phyloP scores from a whole-genome alignment of 768 basidiomycete species.

The Leccinellum rugosiceps region DNA sequence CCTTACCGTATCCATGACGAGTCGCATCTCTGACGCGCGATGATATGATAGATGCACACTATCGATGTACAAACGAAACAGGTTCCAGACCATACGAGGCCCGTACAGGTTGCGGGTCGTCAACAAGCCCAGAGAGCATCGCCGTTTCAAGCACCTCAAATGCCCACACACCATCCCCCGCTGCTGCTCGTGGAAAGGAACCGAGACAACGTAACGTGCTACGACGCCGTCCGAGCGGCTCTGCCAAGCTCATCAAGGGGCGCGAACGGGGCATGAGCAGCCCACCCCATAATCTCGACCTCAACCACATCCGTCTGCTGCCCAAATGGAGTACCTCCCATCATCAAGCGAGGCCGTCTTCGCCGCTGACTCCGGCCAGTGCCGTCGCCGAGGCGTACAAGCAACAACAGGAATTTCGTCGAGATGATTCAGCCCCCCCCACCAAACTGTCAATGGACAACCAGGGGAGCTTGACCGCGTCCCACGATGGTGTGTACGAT shows the following conservation, averaged over 20 bases:
- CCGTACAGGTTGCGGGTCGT: neutral
- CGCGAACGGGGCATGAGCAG: slow-evolving; percentile 14
- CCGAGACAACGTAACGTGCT: slow-evolving; percentile 30
- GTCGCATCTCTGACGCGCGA: neutral
- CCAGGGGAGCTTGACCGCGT: slow-evolving; percentile 11
- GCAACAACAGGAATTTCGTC: slow-evolving; percentile 34
- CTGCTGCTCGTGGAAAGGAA: slow-evolving; percentile 5
- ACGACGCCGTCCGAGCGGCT: slow-evolving; percentile 30
- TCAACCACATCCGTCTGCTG: neutral
- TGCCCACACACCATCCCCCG: neutral
- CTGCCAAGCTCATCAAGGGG: slow-evolving; percentile 18
- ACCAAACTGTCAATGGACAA: slow-evolving; percentile 28
- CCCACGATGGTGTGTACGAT: slow-evolving; percentile 6
- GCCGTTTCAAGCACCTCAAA: slow-evolving; percentile 4
- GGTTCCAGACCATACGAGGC: slow-evolving; percentile 3
- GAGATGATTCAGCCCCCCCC: slow-evolving; percentile 6
- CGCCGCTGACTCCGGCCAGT: slow-evolving; percentile 42
- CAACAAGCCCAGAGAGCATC: slow-evolving; percentile 14
- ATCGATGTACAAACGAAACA: slow-evolving; percentile 20
- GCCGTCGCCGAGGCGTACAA: slow-evolving; percentile 49
- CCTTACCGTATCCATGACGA: slow-evolving; percentile 5
- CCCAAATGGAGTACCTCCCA: neutral
- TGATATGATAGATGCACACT: slow-evolving; percentile 12
- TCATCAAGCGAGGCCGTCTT: neutral
- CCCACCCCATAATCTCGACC: neutral